Evolutionary conservation across 306 rosid species (phyloP).

Genomic region (Pterocarpus santalinus): DNA sequence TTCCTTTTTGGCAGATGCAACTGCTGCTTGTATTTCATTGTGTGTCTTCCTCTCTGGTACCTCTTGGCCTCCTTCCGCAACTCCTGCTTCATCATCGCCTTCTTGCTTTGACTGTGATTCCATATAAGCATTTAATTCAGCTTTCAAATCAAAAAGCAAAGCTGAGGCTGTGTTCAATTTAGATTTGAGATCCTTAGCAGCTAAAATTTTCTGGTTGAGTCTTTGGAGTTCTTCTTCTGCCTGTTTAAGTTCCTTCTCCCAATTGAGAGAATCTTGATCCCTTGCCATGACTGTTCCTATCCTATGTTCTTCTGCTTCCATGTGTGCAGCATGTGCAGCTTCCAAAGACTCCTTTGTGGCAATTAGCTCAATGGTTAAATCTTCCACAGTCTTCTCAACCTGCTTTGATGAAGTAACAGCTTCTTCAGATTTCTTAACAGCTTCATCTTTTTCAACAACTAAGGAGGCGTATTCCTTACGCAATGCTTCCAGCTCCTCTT

Average conservation of each 20-base stretch:
- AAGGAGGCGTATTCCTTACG: slow-evolving; percentile 78
- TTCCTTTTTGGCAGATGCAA: slow-evolving; percentile 83
- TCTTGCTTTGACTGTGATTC: slow-evolving; percentile 68
- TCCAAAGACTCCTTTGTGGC: slow-evolving; percentile 84
- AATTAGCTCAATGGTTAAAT: slow-evolving; percentile 87
- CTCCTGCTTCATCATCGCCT: slow-evolving; percentile 49
- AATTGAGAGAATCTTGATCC: slow-evolving; percentile 87
- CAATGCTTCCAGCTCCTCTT: slow-evolving; percentile 74
- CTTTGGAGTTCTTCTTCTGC: slow-evolving; percentile 74
- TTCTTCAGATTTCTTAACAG: slow-evolving; percentile 73
- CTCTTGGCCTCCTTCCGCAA: slow-evolving; percentile 49
- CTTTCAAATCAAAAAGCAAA: slow-evolving; percentile 73
- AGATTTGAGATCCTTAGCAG: slow-evolving; percentile 78
- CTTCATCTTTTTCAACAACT: slow-evolving; percentile 68
- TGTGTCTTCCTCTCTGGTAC: slow-evolving; percentile 60
- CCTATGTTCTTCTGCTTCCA: slow-evolving; percentile 96
- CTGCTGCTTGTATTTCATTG: slow-evolving; percentile 73
- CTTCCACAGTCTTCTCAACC: slow-evolving; percentile 91
- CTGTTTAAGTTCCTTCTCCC: slow-evolving; percentile 86
- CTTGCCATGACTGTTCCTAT: slow-evolving; percentile 91
- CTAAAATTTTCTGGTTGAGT: slow-evolving; percentile 73
- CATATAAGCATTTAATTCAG: slow-evolving; percentile 81
- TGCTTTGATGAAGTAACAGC: slow-evolving; percentile 79
- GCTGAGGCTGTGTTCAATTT: slow-evolving; percentile 71
- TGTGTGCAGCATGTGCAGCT: slow-evolving; percentile 87